Evolutionary conservation across 257 asterid species (phyloP).

Genomic region (Cinchona pubescens): DNA sequence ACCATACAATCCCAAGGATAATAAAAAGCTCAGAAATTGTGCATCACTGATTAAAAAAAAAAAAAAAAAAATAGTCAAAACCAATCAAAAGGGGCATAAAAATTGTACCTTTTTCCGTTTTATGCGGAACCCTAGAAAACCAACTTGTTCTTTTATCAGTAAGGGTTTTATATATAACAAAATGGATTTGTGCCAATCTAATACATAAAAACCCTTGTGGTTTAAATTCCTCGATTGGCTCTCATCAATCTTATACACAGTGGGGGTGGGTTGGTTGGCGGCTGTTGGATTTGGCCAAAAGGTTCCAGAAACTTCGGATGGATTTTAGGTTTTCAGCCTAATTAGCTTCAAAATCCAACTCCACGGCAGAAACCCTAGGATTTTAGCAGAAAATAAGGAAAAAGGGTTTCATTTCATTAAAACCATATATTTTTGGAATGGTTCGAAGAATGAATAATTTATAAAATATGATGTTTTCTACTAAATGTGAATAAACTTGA

Average conservation of each 20-base stretch:
- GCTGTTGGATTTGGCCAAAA: constrained; percentile 27
- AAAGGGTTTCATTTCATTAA: neutral
- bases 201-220: neutral
- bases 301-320: constrained; percentile 28
- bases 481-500: neutral
- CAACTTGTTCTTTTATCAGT: constrained; percentile 10
- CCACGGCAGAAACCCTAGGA: constrained; percentile 18
- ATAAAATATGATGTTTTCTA: neutral
- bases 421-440: neutral
- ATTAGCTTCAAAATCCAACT: neutral
- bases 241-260: neutral
- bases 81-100: neutral
- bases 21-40: neutral
- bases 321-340: neutral
- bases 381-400: constrained; percentile 9
- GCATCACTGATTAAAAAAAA: neutral
- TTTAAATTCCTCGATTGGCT: constrained; percentile 12
- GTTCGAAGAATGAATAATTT: neutral
- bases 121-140: neutral
- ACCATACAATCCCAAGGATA: neutral
- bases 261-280: neutral
- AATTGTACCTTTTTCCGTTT: constrained; percentile 12
- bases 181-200: neutral
- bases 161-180: constrained; percentile 4
- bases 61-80: neutral